Evolutionary conservation across 1,139 yeast species (phyloP), one percentile per base, ranked within the genome.

Genomic region (Chernovozyma sophiae-reginae): DNA sequence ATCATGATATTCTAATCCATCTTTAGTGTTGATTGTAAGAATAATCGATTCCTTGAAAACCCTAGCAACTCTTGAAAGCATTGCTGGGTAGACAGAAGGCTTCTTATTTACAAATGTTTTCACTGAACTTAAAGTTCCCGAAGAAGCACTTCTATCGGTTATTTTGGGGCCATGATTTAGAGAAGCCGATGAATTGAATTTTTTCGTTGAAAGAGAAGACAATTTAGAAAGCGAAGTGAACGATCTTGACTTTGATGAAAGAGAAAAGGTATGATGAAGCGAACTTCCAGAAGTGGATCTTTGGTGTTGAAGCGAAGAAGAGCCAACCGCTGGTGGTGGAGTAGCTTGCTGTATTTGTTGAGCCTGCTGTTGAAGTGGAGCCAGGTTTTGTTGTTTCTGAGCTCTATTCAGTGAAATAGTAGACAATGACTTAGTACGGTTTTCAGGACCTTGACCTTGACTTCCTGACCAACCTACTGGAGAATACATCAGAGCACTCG

Each of bases 1-100:
- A 54, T 90, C 95, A 55, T 94, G 86, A 61, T 90, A 90, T 44
- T 92, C 86, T 49, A 92, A 74, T n/a, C 96, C 97, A 62, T 90
- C 94, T 54, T 92, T 92, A 52, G 85, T 83, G 48, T 86, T 80
- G 43, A 89, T 89, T 2, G 92, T 84, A 22, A 86, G 58, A 20
- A 77, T 75, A 30, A 89, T 75, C 22, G 81, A 68, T 45, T 84
- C 87, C 45, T 81, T 77, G 57, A 92, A 89, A 16, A 79, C 76
- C 20, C 74, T 75, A 1, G 97, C 95, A 11, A 94, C 97, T 40
- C 80, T 74, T 1, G 97, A 87, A 19, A 92, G 65, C 52, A 87
- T 53, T 1, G 97, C 97, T 1, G 97, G 97, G 56, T 92, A 89
- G 3, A 89, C 89, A 17, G 70, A 58, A 3, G 94, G 90, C 37